phyloP scores from a whole-genome alignment of 345 rosid genomes.

The Viola odorata region DNA sequence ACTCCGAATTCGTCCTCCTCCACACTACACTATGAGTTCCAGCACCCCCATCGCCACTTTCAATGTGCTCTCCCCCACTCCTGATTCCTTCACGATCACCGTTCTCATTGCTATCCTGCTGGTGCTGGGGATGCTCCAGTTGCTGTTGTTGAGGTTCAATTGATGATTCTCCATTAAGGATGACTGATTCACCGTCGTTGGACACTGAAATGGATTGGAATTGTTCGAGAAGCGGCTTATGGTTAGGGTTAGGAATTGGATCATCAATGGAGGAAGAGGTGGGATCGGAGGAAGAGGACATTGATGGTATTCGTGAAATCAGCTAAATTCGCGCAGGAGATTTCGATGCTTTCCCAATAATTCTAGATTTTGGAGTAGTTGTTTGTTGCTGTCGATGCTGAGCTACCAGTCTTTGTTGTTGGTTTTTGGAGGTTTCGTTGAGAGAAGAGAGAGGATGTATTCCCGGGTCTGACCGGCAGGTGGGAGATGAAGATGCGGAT shows the following conservation, averaged over 20 bases:
- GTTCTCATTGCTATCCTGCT: no score
- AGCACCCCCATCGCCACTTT: conserved; percentile 6
- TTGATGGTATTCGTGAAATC: conserved; percentile 1
- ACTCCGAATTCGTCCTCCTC: conserved; percentile 43
- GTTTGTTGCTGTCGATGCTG: background rate
- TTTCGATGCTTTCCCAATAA: background rate
- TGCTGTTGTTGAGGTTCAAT: background rate
- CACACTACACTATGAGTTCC: conserved; percentile 12
- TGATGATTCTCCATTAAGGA: no score
- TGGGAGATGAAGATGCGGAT: background rate
- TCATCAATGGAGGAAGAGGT: conserved; percentile 11
- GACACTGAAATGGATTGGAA: conserved; percentile 12
- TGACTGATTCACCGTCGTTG: background rate
- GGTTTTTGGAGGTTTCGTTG: no score
- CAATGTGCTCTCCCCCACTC: background rate
- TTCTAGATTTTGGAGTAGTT: background rate
- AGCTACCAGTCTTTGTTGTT: background rate
- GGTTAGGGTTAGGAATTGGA: conserved; percentile 10
- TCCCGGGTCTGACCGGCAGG: conserved; percentile 3
- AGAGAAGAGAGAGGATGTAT: background rate
- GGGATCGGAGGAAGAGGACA: conserved; percentile 18
- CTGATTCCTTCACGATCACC: no score
- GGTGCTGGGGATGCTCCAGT: background rate
- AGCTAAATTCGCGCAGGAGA: background rate
- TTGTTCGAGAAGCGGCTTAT: conserved; percentile 12